phyloP scores from a whole-genome alignment of 2,329 filamentous ascomycete genomes.

The Teratosphaeria pseudoeucalypti region DNA sequence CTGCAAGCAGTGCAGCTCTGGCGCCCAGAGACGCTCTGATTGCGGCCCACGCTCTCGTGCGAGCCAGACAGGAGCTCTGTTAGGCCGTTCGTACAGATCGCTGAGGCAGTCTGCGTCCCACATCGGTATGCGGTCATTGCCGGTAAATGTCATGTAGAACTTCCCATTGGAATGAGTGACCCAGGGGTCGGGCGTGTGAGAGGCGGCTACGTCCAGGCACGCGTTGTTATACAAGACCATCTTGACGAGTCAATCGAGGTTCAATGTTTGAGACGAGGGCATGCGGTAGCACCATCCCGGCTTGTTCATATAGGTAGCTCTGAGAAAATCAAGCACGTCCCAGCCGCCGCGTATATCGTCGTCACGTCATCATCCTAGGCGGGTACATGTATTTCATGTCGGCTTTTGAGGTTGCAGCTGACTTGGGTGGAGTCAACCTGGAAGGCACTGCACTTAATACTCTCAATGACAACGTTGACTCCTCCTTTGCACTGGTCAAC shows the following conservation, averaged over 20 bases:
- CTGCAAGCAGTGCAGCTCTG: conserved; percentile 43
- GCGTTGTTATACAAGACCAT: conserved; percentile 22
- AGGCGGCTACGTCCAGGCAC: conserved; percentile 33
- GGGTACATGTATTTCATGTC: background rate
- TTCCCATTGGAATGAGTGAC: conserved; percentile 29
- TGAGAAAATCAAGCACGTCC: background rate
- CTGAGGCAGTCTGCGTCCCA: conserved; percentile 33
- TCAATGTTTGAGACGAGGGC: background rate
- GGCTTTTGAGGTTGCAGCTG: background rate
- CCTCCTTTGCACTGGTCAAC: background rate
- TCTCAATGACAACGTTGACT: background rate
- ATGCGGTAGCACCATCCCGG: background rate
- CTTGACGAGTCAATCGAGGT: background rate
- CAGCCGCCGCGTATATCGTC: background rate
- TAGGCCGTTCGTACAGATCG: conserved; percentile 28
- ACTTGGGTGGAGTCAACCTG: background rate
- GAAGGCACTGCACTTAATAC: background rate
- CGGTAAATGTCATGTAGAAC: conserved; percentile 39
- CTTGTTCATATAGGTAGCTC: background rate
- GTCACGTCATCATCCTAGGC: background rate
- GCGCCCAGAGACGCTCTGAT: conserved; percentile 39
- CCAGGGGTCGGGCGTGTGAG: conserved; percentile 35
- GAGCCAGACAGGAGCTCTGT: conserved; percentile 31
- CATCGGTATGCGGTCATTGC: conserved; percentile 34
- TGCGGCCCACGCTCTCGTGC: conserved; percentile 11